These are phyloP conservation scores for Closterium sp. DNA, from an alignment of 139 green algal species.

Conservation along the genomic window DNA sequence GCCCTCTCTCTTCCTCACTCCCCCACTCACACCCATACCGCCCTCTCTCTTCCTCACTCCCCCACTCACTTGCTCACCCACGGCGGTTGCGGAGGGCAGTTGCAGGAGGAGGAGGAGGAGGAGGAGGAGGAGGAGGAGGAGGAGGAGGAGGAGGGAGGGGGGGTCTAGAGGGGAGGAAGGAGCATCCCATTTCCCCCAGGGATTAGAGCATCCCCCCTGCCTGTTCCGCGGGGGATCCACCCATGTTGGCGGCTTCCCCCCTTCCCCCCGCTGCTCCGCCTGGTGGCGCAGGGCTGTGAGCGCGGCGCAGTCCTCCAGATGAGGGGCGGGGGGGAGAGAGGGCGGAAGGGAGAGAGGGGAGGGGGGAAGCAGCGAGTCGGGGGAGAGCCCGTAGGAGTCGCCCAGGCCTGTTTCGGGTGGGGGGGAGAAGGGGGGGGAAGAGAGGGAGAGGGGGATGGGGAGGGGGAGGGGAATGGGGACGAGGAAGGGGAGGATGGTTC, in stretches of 20 bases:
- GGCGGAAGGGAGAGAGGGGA: background rate
- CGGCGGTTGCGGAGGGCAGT: background rate
- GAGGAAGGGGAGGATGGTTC: background rate
- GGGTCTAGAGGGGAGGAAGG: background rate
- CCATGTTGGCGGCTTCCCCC: background rate
- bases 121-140: background rate
- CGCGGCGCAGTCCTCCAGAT: conserved; percentile 2
- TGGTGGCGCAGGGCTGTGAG: background rate
- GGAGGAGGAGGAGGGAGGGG: background rate
- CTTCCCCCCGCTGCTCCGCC: background rate
- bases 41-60: background rate
- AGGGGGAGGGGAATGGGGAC: background rate
- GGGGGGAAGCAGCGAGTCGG: background rate
- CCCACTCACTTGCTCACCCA: background rate
- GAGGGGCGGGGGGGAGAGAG: background rate
- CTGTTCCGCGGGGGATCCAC: background rate
- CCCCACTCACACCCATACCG: background rate
- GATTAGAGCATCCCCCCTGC: background rate
- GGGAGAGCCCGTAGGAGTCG: background rate
- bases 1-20: background rate
- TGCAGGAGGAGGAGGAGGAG: background rate
- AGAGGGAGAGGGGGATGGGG: background rate
- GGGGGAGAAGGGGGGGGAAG: background rate
- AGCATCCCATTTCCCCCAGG: background rate
- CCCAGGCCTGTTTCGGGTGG: background rate